Evolutionary conservation across 805 yeast genomes (phyloP).

Genomic region (Zygoascus biomembranicola): DNA sequence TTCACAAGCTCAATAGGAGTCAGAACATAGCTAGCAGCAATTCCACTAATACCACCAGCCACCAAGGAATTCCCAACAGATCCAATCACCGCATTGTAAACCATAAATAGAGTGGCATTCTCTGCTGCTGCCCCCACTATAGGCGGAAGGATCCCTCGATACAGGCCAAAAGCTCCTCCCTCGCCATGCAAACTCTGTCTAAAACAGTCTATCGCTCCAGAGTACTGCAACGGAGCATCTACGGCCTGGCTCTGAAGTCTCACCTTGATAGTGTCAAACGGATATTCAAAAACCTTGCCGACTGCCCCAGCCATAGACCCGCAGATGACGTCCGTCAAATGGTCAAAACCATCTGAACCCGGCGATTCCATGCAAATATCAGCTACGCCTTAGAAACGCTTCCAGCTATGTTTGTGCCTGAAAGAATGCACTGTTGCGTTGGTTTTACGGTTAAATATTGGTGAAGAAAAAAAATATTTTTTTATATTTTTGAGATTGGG

Average conservation of each 20-base stretch:
- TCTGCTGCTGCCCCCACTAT: constrained; percentile 86
- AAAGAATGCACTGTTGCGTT: too few relatives aligned
- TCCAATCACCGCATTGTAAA: constrained; percentile 15
- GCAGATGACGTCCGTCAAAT: constrained; percentile 16
- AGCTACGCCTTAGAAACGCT: too few relatives aligned
- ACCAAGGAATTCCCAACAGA: constrained; percentile 34
- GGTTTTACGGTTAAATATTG: too few relatives aligned
- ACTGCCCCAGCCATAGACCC: constrained; percentile 60
- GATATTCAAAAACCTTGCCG: constrained; percentile 82
- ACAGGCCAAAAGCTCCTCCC: constrained; percentile 77
- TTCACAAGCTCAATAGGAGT: constrained; percentile 92
- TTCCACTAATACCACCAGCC: constrained; percentile 79
- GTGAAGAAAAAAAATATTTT: too few relatives aligned
- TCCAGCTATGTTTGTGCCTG: too few relatives aligned
- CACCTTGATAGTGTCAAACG: constrained; percentile 89
- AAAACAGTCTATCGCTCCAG: constrained; percentile 61
- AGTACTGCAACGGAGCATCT: constrained; percentile 36
- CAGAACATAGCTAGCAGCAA: constrained; percentile 69
- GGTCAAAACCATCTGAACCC: neutral
- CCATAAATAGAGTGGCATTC: constrained; percentile 66
- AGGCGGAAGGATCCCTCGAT: constrained; percentile 73
- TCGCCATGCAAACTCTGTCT: constrained; percentile 41
- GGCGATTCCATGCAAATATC: neutral
- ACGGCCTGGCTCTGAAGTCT: constrained; percentile 72
- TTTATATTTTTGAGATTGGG: too few relatives aligned